Evolutionary conservation across 805 yeast species (phyloP), one percentile per base, ranked within the genome.

Genomic region (Candida ascalaphidarum): DNA sequence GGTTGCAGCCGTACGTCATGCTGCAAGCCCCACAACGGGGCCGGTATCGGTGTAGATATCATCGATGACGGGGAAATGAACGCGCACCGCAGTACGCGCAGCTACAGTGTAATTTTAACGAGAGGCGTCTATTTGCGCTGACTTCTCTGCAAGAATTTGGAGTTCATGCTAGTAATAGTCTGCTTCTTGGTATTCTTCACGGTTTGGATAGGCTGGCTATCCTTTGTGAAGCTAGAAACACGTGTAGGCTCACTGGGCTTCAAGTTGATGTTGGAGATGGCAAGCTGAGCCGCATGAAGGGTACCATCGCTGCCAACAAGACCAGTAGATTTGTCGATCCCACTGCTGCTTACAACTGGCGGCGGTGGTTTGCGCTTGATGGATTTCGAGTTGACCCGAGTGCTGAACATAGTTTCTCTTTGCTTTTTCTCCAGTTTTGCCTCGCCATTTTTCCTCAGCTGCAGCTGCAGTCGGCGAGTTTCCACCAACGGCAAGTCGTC

Each of bases 141-240:
- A 28, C 75, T 68, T 42, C 83, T 54, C 4, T 81, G 77, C 33
- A 77, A 50, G 26, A 78, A 58, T 41, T 71, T 72, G 5, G 83
- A 77, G 45, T 74, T 76, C 68, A 68, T 58, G 11, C 74, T 57
- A 3, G 81, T 74, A 13, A 75, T 62, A 44, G 26, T 25, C 14
- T 14, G n/a, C 20, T 20, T 3, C 14, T 7, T 11, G 15, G 15
- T 7, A 22, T 15, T 22, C 15, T 14, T 7, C 15, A 12, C 14
- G 10, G 13, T 11, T 15, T 7, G 7, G 11, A 5, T 14, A 6
- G 17, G 19, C 11, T 6, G 5, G 17, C 47, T 48, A 4, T 55
- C 61, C 30, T 52, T 52, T 7, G 58, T 41, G 39, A 61, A 60
- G 34, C 66, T 60, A 5, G 65, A 51, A 23, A 62, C 43, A 34